phyloP scores from a whole-genome alignment of 2,329 filamentous ascomycete genomes.

The Penicillium sp. region DNA sequence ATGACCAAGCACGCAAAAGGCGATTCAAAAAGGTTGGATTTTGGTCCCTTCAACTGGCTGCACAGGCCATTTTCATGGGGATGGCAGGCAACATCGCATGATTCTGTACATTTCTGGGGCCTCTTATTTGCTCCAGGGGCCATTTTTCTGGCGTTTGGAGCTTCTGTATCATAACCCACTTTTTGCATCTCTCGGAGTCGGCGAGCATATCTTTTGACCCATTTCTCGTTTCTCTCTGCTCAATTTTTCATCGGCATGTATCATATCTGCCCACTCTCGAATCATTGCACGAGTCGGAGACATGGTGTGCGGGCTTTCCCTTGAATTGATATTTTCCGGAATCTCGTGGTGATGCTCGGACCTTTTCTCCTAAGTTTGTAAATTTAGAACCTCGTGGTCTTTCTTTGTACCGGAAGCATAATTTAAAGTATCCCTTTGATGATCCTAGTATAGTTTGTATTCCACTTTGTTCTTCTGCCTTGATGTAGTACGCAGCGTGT shows the following conservation, averaged over 20 bases:
- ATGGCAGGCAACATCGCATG: constrained; percentile 79
- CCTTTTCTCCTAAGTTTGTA: background rate
- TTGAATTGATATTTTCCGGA: background rate
- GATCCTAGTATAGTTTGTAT: background rate
- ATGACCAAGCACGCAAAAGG: constrained; percentile 82
- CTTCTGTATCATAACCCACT: constrained; percentile 51
- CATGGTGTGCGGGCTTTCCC: no score
- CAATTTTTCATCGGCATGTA: background rate
- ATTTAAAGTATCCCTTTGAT: background rate
- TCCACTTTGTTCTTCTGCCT: no score
- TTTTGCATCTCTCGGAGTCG: constrained; percentile 26
- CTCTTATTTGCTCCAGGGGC: background rate
- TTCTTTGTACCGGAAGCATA: background rate
- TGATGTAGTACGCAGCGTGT: no score
- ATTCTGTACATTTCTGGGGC: constrained; percentile 28
- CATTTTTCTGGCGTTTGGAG: constrained; percentile 34
- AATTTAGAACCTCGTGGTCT: background rate
- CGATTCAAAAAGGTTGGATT: constrained; percentile 94
- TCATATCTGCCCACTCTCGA: background rate
- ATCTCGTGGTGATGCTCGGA: background rate
- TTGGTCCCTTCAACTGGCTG: constrained; percentile 90
- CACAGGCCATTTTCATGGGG: constrained; percentile 92
- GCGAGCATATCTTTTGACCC: constrained; percentile 9
- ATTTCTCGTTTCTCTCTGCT: constrained; percentile 7
- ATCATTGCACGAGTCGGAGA: background rate